Evolutionary conservation across 75 land plant genomes (phyloP), one percentile per base, ranked within the genome.

Genomic region (Azolla pinnata): DNA sequence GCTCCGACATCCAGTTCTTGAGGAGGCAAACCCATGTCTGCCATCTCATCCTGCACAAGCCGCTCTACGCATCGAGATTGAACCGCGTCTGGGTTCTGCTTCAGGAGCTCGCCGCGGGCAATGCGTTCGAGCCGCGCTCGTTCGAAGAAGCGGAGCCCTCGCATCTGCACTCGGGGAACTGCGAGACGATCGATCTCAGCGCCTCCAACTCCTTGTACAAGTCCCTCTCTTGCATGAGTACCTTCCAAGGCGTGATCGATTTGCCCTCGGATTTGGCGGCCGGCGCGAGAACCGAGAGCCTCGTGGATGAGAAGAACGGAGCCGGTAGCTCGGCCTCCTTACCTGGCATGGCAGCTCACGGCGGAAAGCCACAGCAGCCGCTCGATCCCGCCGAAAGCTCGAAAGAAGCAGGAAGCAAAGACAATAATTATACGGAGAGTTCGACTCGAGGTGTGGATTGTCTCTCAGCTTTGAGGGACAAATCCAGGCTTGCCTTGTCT

Each of bases 11-110:
- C 16, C 60, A 45, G 30, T 57, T 42, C 23, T 40, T 77, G 27
- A 59, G 68, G 44, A 60, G 61, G 7, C 46, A 24, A 61, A 26
- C 32, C 2, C 46, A 61, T 32, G 40, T 63, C 2, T 63, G 60
- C 19, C 80, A 88, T 54, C 63, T 72, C 9, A 58, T 89, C 2
- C 24, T 79, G 31, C 52, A 67, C 1, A 78, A 80, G 44, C 90
- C 96, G 0, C 35, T 85, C 25, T 81, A 82, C 67, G 82, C 86
- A 0, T 78, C 86, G 8, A 77, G 82, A 0, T 38, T 89, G 54
- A 34, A 60, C 49, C 26, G 67, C 19, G 31, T 79, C 0, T 48
- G 75, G 26, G 67, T 63, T 1, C 66, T 79, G 60, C 54, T 89
- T 4, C 79, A 79, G 16, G 78, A 60, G n/a, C 69, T 69, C 48